These are phyloP conservation scores for Aureobasidium zeae DNA, from an alignment of 2,329 filamentous ascomycete genomes.

Conservation along the genomic window DNA sequence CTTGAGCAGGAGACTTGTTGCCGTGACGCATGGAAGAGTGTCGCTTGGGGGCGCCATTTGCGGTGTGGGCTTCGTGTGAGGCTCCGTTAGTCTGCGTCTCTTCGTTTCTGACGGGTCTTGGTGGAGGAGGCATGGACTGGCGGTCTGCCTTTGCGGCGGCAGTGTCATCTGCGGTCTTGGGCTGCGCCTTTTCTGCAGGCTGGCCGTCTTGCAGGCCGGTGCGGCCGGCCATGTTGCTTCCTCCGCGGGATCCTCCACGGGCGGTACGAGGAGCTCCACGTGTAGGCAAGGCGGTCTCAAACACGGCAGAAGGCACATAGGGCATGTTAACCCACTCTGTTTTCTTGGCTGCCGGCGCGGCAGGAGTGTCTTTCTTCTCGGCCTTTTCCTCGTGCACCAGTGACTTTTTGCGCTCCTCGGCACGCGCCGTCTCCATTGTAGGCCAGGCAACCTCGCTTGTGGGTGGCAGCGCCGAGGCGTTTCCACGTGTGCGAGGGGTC, in stretches of 20 bases:
- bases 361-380: constrained; percentile 50
- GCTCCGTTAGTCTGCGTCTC: constrained; percentile 7
- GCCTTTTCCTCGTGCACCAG: constrained; percentile 59
- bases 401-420: constrained; percentile 66
- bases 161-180: constrained; percentile 9
- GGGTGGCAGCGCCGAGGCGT: constrained; percentile 43
- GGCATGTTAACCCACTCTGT: constrained; percentile 77
- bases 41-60: constrained; percentile 7
- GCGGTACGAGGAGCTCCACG: constrained; percentile 28
- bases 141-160: constrained; percentile 22
- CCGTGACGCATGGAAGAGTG: constrained; percentile 11
- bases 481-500: neutral
- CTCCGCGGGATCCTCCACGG: constrained; percentile 47
- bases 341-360: constrained; percentile 51
- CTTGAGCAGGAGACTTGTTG: constrained; percentile 20
- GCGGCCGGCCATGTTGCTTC: constrained; percentile 40
- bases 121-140: constrained; percentile 23
- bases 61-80: neutral
- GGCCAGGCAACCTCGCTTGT: constrained; percentile 79
- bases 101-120: constrained; percentile 19
- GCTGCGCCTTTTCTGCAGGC: constrained; percentile 1
- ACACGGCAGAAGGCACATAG: constrained; percentile 75
- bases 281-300: constrained; percentile 66
- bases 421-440: constrained; percentile 70
- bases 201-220: constrained; percentile 27